Conservation (phyloP, 2,329 filamentous ascomycete species). For the Fusarium sp. region DNA sequence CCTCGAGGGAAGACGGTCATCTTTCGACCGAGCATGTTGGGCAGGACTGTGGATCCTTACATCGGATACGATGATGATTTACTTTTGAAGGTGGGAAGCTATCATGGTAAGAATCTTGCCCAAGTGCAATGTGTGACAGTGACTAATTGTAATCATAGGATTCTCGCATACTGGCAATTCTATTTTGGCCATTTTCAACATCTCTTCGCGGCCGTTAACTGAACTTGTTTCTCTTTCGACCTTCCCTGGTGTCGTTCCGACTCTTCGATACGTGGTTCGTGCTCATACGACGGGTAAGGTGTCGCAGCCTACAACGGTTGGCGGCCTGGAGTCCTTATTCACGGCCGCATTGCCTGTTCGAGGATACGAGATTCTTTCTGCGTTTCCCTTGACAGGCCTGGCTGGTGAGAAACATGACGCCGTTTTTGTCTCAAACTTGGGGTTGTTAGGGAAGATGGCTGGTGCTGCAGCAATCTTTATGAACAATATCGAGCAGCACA, state of each 20-base stretch:
- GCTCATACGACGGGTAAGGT: conserved; percentile 78
- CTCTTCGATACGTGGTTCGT: conserved; percentile 77
- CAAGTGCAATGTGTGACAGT: no score
- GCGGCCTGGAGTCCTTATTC: conserved; percentile 66
- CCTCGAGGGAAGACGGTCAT: conserved; percentile 82
- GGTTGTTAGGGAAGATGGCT: conserved; percentile 90
- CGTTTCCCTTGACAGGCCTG: conserved; percentile 76
- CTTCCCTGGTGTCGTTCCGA: conserved; percentile 78
- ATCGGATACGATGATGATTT: conserved; percentile 80
- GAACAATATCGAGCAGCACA: conserved; percentile 68
- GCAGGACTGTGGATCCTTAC: conserved; percentile 81
- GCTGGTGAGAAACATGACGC: conserved; percentile 53
- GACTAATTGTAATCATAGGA: conserved; percentile 52
- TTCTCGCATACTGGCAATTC: conserved; percentile 76
- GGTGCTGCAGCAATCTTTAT: conserved; percentile 83
- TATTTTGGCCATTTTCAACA: conserved; percentile 89
- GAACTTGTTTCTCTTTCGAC: conserved; percentile 79
- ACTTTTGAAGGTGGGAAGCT: conserved; percentile 84
- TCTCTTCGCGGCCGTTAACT: conserved; percentile 72
- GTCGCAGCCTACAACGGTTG: conserved; percentile 64
- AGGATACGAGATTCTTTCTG: conserved; percentile 87
- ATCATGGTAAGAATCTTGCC: conserved; percentile 71
- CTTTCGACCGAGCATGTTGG: conserved; percentile 82
- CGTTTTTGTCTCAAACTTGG: conserved; percentile 77
- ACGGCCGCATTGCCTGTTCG: conserved; percentile 73